These are phyloP conservation scores for Parathielavia appendiculata DNA, from an alignment of 495 filamentous ascomycete genomes.

Conservation along the genomic window DNA sequence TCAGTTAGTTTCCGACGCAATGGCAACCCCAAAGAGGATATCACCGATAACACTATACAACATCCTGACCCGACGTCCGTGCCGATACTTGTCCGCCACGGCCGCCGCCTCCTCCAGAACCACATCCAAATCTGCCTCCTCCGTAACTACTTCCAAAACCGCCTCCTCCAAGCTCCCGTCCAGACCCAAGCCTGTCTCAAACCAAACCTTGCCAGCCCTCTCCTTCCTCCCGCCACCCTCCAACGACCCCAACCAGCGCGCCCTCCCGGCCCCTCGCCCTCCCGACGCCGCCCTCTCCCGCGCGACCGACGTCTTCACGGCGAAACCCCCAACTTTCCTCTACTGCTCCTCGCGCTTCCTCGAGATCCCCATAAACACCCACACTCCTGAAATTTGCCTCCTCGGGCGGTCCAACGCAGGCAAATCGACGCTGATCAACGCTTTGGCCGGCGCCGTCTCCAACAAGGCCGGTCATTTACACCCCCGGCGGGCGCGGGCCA, in stretches of 20 bases:
- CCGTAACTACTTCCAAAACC: too few species aligned
- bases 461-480: slow-evolving; percentile 22
- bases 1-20: background rate
- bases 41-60: background rate
- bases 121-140: too few species aligned
- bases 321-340: slow-evolving; percentile 57
- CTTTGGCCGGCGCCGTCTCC: slow-evolving; percentile 54
- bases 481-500: slow-evolving; percentile 20
- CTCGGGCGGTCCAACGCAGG: slow-evolving; percentile 85
- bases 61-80: background rate
- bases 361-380: slow-evolving; percentile 50
- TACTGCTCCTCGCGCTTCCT: slow-evolving; percentile 70
- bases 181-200: background rate
- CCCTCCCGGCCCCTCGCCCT: slow-evolving; percentile 18
- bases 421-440: slow-evolving; percentile 85
- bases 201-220: slow-evolving; percentile 4
- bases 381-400: slow-evolving; percentile 55
- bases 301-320: slow-evolving; percentile 60
- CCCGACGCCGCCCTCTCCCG: slow-evolving; percentile 16
- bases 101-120: background rate
- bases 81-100: background rate
- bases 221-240: slow-evolving; percentile 33
- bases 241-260: slow-evolving; percentile 30
- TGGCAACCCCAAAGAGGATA: slow-evolving; percentile 7
- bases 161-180: background rate